Conservation (phyloP, 495 filamentous ascomycete species). For the Amorphotheca resinae region DNA sequence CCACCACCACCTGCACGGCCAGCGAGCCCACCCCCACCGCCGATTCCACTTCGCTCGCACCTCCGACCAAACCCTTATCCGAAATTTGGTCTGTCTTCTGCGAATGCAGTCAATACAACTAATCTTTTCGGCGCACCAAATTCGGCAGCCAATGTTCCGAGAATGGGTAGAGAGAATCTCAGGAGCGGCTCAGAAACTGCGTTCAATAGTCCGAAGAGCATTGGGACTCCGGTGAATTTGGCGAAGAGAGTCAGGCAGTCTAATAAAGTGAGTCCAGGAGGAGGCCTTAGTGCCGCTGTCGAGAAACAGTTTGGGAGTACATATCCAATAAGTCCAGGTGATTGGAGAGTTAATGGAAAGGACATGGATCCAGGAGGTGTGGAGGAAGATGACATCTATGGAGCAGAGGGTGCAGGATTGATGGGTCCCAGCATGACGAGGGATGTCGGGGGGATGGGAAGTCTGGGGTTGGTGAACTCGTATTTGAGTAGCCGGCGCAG, state of each 20-base stretch:
- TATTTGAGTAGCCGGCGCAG: slow-evolving; percentile 43
- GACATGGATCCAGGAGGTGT: not conserved
- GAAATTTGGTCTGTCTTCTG: slow-evolving; percentile 5
- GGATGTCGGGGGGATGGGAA: slow-evolving; percentile 30
- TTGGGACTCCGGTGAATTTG: slow-evolving; percentile 17
- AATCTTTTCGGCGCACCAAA: slow-evolving; percentile 1
- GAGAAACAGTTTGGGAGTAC: slow-evolving; percentile 12
- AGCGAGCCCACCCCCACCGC: too few species aligned
- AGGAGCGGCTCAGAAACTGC: not conserved
- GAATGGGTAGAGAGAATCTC: too few species aligned
- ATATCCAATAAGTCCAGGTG: slow-evolving; percentile 3
- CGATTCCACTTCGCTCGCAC: slow-evolving; percentile 12
- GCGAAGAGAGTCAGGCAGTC: slow-evolving; percentile 5
- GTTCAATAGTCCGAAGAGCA: slow-evolving; percentile 7
- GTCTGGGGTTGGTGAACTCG: slow-evolving; percentile 46
- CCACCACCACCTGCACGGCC: slow-evolving; percentile 19
- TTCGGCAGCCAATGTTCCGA: slow-evolving; percentile 6
- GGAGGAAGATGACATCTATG: slow-evolving; percentile 18
- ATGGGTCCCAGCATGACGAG: slow-evolving; percentile 10
- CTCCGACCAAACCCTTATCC: slow-evolving; percentile 12
- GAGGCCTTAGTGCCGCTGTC: not conserved
- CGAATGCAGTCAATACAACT: slow-evolving; percentile 6
- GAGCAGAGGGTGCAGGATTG: slow-evolving; percentile 16
- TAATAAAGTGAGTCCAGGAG: not conserved
- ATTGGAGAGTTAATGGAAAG: not conserved